These are phyloP conservation scores for Picea abies DNA, from an alignment of 83 land plant genomes.

Conservation along the genomic window DNA sequence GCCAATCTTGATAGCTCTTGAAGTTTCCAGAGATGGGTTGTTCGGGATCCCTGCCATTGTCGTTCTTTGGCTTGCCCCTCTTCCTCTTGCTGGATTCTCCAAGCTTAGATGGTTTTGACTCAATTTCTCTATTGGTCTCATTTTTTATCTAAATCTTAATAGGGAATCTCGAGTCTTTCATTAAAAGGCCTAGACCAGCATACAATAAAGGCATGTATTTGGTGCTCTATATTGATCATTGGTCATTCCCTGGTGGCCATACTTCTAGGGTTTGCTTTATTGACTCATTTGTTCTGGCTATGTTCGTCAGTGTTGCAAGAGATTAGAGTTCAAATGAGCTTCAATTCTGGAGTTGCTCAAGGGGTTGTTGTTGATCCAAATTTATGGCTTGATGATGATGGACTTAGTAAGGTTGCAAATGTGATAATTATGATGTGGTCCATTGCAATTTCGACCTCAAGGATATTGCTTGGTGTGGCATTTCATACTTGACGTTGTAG, in stretches of 20 bases:
- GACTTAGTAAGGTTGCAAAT: not conserved
- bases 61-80: conserved; percentile 50
- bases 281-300: conserved; percentile 37
- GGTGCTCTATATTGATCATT: conserved; percentile 71
- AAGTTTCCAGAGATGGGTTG: conserved; percentile 88
- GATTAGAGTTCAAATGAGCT: not conserved
- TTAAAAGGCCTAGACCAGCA: conserved; percentile 79
- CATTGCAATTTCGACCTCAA: conserved; percentile 55
- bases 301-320: conserved; percentile 18
- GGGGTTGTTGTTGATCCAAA: not conserved
- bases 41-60: conserved; percentile 67
- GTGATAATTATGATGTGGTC: conserved; percentile 53
- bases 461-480: conserved; percentile 86
- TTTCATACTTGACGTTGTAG: conserved; percentile 71
- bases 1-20: conserved; percentile 57
- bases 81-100: conserved; percentile 11
- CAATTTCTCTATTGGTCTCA: conserved; percentile 52
- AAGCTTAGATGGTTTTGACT: conserved; percentile 32
- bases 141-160: conserved; percentile 68
- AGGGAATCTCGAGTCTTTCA: conserved; percentile 58
- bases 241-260: conserved; percentile 99
- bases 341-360: not conserved
- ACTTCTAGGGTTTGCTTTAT: conserved; percentile 79
- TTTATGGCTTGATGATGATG: conserved; percentile 8
- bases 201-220: conserved; percentile 78